These are phyloP conservation scores for Russula foetens DNA, from an alignment of 768 basidiomycete genomes.

Conservation along the genomic window DNA sequence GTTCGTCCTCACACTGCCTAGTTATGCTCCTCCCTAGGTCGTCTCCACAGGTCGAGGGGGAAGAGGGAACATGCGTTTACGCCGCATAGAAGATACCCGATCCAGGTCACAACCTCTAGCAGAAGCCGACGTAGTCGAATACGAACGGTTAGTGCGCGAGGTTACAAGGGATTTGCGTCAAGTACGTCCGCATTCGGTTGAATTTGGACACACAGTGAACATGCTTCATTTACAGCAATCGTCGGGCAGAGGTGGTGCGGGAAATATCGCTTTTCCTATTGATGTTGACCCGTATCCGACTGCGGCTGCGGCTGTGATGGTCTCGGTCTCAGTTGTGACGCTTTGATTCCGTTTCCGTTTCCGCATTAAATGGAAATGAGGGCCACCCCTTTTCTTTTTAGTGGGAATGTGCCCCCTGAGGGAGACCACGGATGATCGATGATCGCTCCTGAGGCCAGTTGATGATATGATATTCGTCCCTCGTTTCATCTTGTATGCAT, in stretches of 20 bases:
- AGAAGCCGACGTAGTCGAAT: neutral
- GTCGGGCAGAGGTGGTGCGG: conserved; percentile 6
- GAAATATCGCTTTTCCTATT: neutral
- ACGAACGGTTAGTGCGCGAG: neutral
- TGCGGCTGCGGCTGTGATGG: neutral
- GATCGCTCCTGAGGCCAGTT: no score
- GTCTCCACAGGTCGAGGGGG: conserved; percentile 13
- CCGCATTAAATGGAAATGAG: no score
- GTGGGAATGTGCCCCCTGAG: neutral
- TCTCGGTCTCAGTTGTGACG: neutral
- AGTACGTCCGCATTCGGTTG: neutral
- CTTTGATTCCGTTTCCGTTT: neutral
- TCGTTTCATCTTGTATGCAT: no score
- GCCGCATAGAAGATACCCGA: no score
- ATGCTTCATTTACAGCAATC: conserved; percentile 1
- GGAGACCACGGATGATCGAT: neutral
- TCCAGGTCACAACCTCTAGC: neutral
- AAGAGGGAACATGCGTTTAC: conserved; percentile 2
- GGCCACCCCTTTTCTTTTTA: neutral
- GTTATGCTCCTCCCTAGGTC: neutral
- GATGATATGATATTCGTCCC: no score
- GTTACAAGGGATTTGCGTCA: neutral
- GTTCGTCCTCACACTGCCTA: neutral
- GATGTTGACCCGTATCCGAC: neutral
- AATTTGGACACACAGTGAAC: neutral